phyloP scores from a whole-genome alignment of 2,329 filamentous ascomycete species.

The Trichoderma atroviride region DNA sequence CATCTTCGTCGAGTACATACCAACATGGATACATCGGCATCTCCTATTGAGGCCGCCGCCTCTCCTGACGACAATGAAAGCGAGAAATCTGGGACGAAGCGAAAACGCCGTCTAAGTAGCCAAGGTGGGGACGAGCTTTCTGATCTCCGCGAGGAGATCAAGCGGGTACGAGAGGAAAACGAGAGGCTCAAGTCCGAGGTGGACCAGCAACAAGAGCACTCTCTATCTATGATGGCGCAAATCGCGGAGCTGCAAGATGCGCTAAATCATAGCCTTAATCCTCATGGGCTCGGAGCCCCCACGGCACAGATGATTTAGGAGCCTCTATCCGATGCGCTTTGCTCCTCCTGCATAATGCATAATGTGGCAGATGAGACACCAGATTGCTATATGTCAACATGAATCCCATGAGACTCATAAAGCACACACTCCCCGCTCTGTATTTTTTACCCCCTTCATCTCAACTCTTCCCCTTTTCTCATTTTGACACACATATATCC shows the following conservation, averaged over 20 bases:
- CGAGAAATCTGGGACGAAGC: constrained; percentile 51
- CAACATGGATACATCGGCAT: constrained; percentile 44
- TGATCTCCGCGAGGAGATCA: constrained; percentile 66
- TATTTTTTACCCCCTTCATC: not conserved
- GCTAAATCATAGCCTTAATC: constrained; percentile 41
- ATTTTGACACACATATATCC: not conserved
- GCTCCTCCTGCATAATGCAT: not conserved
- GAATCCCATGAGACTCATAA: not conserved
- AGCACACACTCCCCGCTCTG: constrained; percentile 4
- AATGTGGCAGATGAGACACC: not conserved
- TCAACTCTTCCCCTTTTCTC: not conserved
- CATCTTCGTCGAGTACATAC: constrained; percentile 89
- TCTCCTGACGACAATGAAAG: constrained; percentile 53
- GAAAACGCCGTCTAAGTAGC: constrained; percentile 47
- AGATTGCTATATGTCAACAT: not conserved
- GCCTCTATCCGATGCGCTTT: constrained; percentile 12
- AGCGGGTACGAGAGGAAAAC: constrained; percentile 67
- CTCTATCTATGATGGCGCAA: constrained; percentile 52
- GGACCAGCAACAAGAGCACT: constrained; percentile 52
- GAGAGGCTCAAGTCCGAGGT: constrained; percentile 58
- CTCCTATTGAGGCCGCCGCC: constrained; percentile 39
- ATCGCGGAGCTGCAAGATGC: constrained; percentile 51
- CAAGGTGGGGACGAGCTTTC: constrained; percentile 49
- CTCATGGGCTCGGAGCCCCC: constrained; percentile 41
- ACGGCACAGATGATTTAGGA: constrained; percentile 47